These are phyloP conservation scores for Somion occarium DNA, from an alignment of 1,284 basidiomycete genomes.

Conservation along the genomic window DNA sequence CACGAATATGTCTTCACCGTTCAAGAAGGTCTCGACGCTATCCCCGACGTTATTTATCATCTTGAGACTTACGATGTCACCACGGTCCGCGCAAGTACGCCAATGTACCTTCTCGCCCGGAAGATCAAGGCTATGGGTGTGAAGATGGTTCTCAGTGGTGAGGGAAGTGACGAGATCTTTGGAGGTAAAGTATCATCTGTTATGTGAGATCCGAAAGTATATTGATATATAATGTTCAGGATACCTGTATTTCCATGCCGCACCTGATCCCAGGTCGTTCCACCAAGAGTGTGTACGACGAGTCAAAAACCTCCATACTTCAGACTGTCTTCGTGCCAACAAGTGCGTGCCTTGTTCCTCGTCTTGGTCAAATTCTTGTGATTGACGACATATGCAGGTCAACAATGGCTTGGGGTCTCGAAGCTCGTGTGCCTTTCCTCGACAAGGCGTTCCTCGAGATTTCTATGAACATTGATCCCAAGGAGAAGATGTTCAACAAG, in stretches of 20 bases:
- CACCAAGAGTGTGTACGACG: constrained; percentile 95
- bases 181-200: constrained; percentile 59
- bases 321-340: constrained; percentile 98
- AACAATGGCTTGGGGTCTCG: constrained; percentile 99
- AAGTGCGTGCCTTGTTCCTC: constrained; percentile 61
- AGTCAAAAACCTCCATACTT: constrained; percentile 97
- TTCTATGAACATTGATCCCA: constrained; percentile 87
- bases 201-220: background rate
- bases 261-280: constrained; percentile 86
- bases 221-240: constrained; percentile 44
- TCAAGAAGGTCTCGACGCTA: constrained; percentile 96
- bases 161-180: constrained; percentile 97
- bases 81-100: constrained; percentile 95
- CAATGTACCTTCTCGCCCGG: constrained; percentile 94
- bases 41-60: constrained; percentile 98
- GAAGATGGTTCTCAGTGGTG: constrained; percentile 99
- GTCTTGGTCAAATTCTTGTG: background rate
- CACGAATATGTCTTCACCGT: constrained; percentile 99
- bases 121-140: constrained; percentile 99
- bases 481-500: constrained; percentile 90
- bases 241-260: constrained; percentile 99
- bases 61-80: constrained; percentile 99
- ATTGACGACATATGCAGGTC: too few relatives aligned
- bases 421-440: constrained; percentile 98
- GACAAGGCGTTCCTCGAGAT: constrained; percentile 96